Conservation (phyloP, 768 basidiomycete genomes). For the Hebeloma cylindrosporum region DNA sequence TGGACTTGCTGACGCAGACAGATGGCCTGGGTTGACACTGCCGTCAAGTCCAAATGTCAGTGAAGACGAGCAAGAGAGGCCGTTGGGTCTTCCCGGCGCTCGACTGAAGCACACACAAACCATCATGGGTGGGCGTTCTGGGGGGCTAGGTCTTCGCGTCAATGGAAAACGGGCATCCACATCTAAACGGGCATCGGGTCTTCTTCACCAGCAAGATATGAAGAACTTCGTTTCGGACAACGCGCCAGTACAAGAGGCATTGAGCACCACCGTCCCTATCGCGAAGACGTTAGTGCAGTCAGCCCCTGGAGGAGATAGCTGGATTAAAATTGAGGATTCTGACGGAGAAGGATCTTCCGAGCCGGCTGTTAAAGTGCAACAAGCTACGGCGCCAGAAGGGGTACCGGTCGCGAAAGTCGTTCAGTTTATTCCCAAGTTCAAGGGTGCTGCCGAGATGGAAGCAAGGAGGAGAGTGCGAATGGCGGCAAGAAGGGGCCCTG, state of each 20-base stretch:
- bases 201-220: slow-evolving; percentile 33
- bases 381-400: slow-evolving; percentile 41
- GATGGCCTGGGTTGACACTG: slow-evolving; percentile 83
- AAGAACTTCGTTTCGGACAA: slow-evolving; percentile 35
- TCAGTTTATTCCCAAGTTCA: slow-evolving; percentile 77
- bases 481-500: slow-evolving; percentile 56
- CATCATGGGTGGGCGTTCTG: slow-evolving; percentile 76
- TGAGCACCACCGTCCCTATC: slow-evolving; percentile 29
- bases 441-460: slow-evolving; percentile 86
- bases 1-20: slow-evolving; percentile 71
- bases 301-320: slow-evolving; percentile 27
- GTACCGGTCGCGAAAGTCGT: slow-evolving; percentile 49
- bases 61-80: slow-evolving; percentile 61
- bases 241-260: slow-evolving; percentile 34
- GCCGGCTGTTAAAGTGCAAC: slow-evolving; percentile 41
- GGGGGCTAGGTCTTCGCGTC: slow-evolving; percentile 77
- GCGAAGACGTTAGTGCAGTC: slow-evolving; percentile 28
- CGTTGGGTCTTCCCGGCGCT: slow-evolving; percentile 49
- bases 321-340: slow-evolving; percentile 31
- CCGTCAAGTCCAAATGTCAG: slow-evolving; percentile 72
- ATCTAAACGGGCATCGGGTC: slow-evolving; percentile 49
- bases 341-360: slow-evolving; percentile 29
- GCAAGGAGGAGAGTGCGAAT: slow-evolving; percentile 64
- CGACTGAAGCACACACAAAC: slow-evolving; percentile 84
- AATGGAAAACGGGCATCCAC: slow-evolving; percentile 58